Conservation (phyloP, 140 eudicot species). For the Senecio squalidus region DNA sequence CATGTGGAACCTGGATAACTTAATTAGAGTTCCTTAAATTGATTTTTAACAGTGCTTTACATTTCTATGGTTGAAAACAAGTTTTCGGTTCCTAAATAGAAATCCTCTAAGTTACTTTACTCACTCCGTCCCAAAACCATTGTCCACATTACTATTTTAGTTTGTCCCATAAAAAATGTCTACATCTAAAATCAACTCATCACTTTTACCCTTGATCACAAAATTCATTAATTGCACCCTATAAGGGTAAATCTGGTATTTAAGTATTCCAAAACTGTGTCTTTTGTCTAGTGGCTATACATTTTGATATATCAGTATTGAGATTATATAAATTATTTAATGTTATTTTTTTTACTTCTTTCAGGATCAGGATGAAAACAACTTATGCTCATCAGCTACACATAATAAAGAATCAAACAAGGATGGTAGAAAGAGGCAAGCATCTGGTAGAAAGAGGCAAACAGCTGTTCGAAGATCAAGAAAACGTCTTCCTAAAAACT, state of each 20-base stretch:
- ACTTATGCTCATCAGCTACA: constrained; percentile 24
- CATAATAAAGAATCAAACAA: constrained; percentile 24
- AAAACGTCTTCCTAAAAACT: constrained; percentile 42
- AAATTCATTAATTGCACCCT: no score
- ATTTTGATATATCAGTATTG: background rate
- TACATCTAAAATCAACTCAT: background rate
- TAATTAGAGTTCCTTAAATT: no score
- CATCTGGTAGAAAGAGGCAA: constrained; percentile 31
- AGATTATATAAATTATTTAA: background rate
- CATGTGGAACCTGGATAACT: no score
- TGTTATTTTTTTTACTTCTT: constrained; percentile 1
- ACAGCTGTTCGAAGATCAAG: constrained; percentile 38
- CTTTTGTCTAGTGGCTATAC: no score
- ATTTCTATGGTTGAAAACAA: no score
- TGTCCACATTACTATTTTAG: background rate
- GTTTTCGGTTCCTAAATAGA: no score
- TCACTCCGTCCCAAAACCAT: background rate
- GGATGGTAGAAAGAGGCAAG: constrained; percentile 27
- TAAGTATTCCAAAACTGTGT: no score
- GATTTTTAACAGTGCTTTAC: no score
- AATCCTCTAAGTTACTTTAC: no score
- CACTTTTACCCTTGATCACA: no score
- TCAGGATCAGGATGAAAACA: constrained; percentile 29
- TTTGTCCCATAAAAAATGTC: background rate
- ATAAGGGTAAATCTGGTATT: no score